phyloP scores from a whole-genome alignment of 1,139 yeast genomes.

The Protomyces macrosporus region DNA sequence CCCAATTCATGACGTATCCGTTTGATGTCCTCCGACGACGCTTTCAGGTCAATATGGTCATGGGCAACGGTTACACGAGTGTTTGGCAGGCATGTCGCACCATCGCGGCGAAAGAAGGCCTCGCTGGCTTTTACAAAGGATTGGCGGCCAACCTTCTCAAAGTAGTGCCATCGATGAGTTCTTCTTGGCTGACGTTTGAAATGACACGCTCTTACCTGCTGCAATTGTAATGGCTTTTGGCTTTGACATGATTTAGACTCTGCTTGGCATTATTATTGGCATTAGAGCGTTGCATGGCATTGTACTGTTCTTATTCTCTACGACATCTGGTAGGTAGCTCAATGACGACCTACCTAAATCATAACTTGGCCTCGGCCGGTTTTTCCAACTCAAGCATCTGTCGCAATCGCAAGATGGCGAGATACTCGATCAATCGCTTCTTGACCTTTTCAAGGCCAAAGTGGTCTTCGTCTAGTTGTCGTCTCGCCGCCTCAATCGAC shows the following conservation, averaged over 20 bases:
- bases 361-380: background rate
- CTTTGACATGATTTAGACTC: background rate
- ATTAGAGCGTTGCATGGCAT: background rate
- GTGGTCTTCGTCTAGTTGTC: conserved; percentile 69
- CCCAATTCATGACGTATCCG: conserved; percentile 78
- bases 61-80: conserved; percentile 60
- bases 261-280: background rate
- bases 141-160: conserved; percentile 82
- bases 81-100: conserved; percentile 61
- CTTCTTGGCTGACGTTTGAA: conserved; percentile 85
- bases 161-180: conserved; percentile 93
- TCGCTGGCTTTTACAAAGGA: conserved; percentile 77
- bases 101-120: conserved; percentile 48
- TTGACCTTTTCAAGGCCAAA: conserved; percentile 78
- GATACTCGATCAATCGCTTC: conserved; percentile 69
- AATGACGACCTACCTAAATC: background rate
- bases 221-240: background rate
- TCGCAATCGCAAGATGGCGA: conserved; percentile 68
- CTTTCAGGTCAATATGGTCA: conserved; percentile 84
- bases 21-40: conserved; percentile 81
- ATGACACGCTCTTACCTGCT: conserved; percentile 17
- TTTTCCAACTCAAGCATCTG: conserved; percentile 21
- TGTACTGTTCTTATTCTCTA: background rate
- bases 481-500: conserved; percentile 53
- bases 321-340: background rate